Conservation (phyloP, 148 eudicot genomes). For the Salicornia ramosissima region DNA sequence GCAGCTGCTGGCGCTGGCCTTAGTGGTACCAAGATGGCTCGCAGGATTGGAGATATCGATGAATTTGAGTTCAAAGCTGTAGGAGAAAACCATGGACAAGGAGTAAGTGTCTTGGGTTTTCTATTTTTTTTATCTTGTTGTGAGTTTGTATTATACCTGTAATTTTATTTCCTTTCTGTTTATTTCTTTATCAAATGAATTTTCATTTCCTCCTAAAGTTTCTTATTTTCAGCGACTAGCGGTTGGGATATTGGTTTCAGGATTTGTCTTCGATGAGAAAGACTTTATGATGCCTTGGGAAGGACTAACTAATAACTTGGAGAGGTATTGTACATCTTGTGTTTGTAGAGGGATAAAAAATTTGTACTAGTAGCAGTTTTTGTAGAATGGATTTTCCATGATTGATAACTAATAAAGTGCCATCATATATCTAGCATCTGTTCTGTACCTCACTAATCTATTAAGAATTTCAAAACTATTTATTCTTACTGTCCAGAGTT, state of each 20-base stretch:
- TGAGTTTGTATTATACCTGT: background rate
- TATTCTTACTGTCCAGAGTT: too few species aligned
- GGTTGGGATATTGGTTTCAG: slow-evolving; percentile 80
- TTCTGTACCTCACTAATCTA: too few species aligned
- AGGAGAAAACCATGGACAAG: slow-evolving; percentile 90
- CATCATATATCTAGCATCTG: too few species aligned
- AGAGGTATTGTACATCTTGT: slow-evolving; percentile 50
- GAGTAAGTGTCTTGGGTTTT: slow-evolving; percentile 50
- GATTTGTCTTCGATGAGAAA: slow-evolving; percentile 80
- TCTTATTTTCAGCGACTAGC: slow-evolving; percentile 73
- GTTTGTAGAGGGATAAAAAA: background rate
- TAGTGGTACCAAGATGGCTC: slow-evolving; percentile 89
- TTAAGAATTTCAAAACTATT: too few species aligned
- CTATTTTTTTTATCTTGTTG: background rate
- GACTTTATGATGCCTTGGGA: slow-evolving; percentile 96
- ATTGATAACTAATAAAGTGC: too few species aligned
- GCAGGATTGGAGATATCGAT: slow-evolving; percentile 84
- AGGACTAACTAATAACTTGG: slow-evolving; percentile 65
- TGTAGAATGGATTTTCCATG: background rate
- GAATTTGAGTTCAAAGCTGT: slow-evolving; percentile 89
- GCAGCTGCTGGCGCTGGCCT: slow-evolving; percentile 99
- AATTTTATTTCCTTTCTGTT: slow-evolving; percentile 6
- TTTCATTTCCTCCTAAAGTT: slow-evolving; percentile 14
- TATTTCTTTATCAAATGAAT: slow-evolving; percentile 6
- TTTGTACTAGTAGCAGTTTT: background rate